Base-by-base conservation (phyloP, 768 basidiomycete genomes). In the Lactarius evosmus region DNA sequence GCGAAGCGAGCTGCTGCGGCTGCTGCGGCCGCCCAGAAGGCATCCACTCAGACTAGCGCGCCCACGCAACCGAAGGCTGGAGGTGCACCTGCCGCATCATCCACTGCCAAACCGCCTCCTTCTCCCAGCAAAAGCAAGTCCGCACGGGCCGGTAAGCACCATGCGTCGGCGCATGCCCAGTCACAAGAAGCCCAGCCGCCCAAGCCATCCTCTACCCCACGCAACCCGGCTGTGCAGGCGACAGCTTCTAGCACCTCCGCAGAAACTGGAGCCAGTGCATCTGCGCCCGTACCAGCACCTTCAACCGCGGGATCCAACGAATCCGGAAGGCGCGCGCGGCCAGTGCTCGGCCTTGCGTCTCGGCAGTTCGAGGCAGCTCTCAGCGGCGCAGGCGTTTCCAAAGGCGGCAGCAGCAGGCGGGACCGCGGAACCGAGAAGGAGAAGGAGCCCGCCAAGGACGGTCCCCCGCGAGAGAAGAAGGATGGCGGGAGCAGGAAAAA, bases 361-460 rank as follows among this genome's bases (percentile, higher is more conserved):
- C 79, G 88, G 14, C 86, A 89, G 16, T 86, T 91, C 58, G 88
- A 89, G 68, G 88, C 84, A 7, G 89, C 89, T 8, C 73, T 91
- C 32, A 89, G 74, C 61, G 84, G 86, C 0, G 83, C 84, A 0
- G 85, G 85, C 6, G 83, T 84, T 4, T 73, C 78, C n/a, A 75
- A 79, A 29, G 72, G 75, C 22, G 72, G 76, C 19, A 16, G 76
- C 19, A 16, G 49, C 40, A 62, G 56, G 25, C 67, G 67, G 5
- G 65, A 68, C 41, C 65, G 67, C 8, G 58, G 29, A 27, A 44
- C 52, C 1, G 67, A 67, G 17, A 78, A 75, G 70, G 70, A 72
- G 14, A 68, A 62, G 36, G 67, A 70, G 32, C 55, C 56, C 2
- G 68, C 65, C 3, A 74, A 63, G 58, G 72, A 68, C 3, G 63